Conservation (phyloP, 2,329 filamentous ascomycete species). For the Aschersonia sp. region DNA sequence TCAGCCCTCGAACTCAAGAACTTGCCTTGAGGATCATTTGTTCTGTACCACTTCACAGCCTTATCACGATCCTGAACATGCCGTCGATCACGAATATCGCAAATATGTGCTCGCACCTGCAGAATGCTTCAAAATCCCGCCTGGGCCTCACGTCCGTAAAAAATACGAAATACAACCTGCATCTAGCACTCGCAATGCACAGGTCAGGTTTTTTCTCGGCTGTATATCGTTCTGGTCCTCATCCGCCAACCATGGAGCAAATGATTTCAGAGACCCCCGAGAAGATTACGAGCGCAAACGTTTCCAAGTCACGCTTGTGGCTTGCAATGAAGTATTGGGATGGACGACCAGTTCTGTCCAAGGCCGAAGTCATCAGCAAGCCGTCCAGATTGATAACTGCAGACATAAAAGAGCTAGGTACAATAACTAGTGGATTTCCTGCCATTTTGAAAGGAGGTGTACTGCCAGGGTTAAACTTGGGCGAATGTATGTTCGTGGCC, state of each 20-base stretch:
- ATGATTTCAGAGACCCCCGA: constrained; percentile 34
- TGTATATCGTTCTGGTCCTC: constrained; percentile 56
- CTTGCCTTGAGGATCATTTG: not conserved
- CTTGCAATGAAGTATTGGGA: constrained; percentile 83
- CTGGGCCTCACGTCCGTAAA: constrained; percentile 74
- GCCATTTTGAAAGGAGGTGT: constrained; percentile 44
- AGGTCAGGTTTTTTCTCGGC: constrained; percentile 68
- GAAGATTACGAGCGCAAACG: constrained; percentile 53
- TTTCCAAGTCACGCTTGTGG: constrained; percentile 66
- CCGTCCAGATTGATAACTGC: constrained; percentile 60
- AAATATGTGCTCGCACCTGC: constrained; percentile 78
- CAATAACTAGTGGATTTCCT: constrained; percentile 54
- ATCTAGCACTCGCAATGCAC: constrained; percentile 62
- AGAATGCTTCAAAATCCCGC: constrained; percentile 75
- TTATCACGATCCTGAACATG: constrained; percentile 12
- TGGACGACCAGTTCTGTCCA: constrained; percentile 60
- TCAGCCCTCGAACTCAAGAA: too few species aligned
- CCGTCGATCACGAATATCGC: constrained; percentile 52
- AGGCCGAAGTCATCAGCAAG: constrained; percentile 54
- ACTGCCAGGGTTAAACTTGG: constrained; percentile 60
- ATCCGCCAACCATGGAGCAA: constrained; percentile 32
- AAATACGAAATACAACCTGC: constrained; percentile 67
- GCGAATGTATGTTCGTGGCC: constrained; percentile 68
- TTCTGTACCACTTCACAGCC: not conserved
- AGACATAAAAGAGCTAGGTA: constrained; percentile 43